These are phyloP conservation scores for Onygenales sp. DNA, from an alignment of 2,329 filamentous ascomycete genomes.

Conservation along the genomic window DNA sequence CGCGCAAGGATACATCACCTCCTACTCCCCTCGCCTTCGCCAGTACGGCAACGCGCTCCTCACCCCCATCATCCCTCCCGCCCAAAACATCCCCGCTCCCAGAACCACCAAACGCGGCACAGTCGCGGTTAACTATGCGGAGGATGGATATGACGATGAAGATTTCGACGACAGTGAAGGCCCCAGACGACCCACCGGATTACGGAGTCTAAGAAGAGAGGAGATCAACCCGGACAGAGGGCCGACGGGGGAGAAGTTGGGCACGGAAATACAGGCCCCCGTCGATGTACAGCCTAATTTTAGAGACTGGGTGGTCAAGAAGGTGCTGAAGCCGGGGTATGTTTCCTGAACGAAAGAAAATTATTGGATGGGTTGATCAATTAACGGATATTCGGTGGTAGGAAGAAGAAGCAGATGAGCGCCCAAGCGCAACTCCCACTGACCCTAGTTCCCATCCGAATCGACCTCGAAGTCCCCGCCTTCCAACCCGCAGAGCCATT, in stretches of 20 bases:
- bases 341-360: constrained; percentile 11
- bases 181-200: constrained; percentile 61
- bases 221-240: constrained; percentile 56
- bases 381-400: constrained; percentile 11
- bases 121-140: constrained; percentile 93
- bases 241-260: constrained; percentile 64
- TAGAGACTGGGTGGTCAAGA: constrained; percentile 89
- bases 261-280: constrained; percentile 69
- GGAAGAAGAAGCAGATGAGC: constrained; percentile 52
- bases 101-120: constrained; percentile 96
- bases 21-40: constrained; percentile 82
- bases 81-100: constrained; percentile 55
- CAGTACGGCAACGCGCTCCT: constrained; percentile 87
- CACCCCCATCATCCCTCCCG: constrained; percentile 68
- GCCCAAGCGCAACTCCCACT: constrained; percentile 68
- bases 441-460: constrained; percentile 88
- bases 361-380: not conserved
- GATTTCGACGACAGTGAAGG: constrained; percentile 58
- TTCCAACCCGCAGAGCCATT: constrained; percentile 44
- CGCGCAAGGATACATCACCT: constrained; percentile 73
- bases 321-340: constrained; percentile 38
- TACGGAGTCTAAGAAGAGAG: constrained; percentile 73
- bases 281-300: constrained; percentile 84
- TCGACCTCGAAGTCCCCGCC: constrained; percentile 83
- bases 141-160: constrained; percentile 79